Conservation (phyloP, 257 asterid genomes). For the Jacaranda copaia region DNA sequence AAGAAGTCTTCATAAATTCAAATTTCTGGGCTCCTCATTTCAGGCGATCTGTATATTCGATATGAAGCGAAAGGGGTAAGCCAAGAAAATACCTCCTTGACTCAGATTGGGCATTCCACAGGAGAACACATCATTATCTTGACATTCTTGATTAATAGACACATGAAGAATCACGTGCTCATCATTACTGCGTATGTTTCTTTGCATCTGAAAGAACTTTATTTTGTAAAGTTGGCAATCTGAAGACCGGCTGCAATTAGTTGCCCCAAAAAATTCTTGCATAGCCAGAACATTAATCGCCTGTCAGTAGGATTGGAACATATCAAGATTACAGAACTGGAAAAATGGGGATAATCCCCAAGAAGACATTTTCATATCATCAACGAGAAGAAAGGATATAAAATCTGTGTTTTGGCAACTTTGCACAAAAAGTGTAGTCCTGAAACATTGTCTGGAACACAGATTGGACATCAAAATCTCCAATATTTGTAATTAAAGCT, state of each 20-base stretch:
- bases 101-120: neutral
- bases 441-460: neutral
- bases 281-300: constrained; percentile 19
- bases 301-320: constrained; percentile 24
- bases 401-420: neutral
- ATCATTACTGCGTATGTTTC: neutral
- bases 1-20: constrained; percentile 18
- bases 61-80: neutral
- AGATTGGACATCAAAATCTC: no score
- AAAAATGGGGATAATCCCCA: neutral
- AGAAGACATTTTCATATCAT: neutral
- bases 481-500: neutral
- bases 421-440: neutral
- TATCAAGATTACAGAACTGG: constrained; percentile 6
- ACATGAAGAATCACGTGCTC: neutral
- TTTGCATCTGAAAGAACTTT: neutral
- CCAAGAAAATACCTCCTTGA: constrained; percentile 15
- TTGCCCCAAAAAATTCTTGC: constrained; percentile 3
- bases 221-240: neutral
- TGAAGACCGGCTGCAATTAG: constrained; percentile 2
- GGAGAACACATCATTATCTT: neutral
- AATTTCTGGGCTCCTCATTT: neutral
- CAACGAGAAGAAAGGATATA: neutral
- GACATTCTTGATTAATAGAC: neutral
- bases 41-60: constrained; percentile 4